These are phyloP conservation scores for Pterocarpus santalinus DNA, from an alignment of 306 rosid genomes.

Conservation along the genomic window DNA sequence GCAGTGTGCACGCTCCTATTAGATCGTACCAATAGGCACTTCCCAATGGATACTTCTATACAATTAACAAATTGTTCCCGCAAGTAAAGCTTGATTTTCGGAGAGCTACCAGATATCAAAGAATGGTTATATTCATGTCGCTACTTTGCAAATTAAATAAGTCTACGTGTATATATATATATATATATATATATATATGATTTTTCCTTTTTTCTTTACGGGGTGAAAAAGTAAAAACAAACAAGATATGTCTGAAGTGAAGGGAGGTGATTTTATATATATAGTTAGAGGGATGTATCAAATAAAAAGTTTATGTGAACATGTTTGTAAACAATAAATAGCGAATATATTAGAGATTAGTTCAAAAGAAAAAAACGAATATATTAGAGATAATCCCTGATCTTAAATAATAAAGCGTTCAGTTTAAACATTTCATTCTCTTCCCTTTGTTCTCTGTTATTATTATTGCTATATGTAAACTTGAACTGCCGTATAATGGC, in stretches of 20 bases:
- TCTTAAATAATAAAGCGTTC: too few species aligned
- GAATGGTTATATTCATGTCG: neutral
- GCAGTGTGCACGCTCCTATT: constrained; percentile 39
- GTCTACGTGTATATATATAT: neutral
- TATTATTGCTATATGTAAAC: too few species aligned
- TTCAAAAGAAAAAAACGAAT: too few species aligned
- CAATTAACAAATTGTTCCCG: neutral
- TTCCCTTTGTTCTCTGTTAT: too few species aligned
- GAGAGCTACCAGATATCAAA: neutral
- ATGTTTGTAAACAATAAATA: too few species aligned
- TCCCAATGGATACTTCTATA: constrained; percentile 25
- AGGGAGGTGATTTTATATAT: too few species aligned
- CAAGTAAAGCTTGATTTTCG: neutral
- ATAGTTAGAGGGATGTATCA: too few species aligned
- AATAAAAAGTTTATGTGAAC: too few species aligned
- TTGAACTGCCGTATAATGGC: neutral
- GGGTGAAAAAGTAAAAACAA: neutral
- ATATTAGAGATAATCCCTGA: too few species aligned
- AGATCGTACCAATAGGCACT: constrained; percentile 20
- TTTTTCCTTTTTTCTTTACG: neutral
- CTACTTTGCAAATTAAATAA: neutral
- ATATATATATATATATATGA: neutral
- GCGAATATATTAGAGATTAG: too few species aligned
- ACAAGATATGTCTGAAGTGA: too few species aligned
- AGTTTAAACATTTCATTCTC: too few species aligned